Evolutionary conservation across 1,284 basidiomycete species (phyloP), one percentile per base, ranked within the genome.

Genomic region (Ganoderma meredithae): DNA sequence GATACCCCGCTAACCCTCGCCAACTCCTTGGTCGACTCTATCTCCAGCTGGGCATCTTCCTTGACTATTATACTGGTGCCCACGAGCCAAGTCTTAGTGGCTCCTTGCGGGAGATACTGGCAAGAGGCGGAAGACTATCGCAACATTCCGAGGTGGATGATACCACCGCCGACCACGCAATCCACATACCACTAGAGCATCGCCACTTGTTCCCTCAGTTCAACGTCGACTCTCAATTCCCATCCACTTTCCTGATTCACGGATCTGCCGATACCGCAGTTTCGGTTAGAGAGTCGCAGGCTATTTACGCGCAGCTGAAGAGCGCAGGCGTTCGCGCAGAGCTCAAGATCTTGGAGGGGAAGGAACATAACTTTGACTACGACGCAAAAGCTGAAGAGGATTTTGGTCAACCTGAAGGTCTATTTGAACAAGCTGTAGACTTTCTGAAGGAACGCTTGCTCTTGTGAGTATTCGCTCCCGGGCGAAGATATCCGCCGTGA

Each of bases 1-100:
- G 87, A 9, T 86, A 84, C 71, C 89, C 89, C 2, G 83, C 86
- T 0, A 89, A 89, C 70, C 86, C 86, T 9, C 85, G 90, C 40
- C 88, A 88, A 88, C 80, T 84, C n/a, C 79, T 90, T 33, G 78
- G 83, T 8, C 81, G 87, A 7, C 78, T 91, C 10, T 88, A 87
- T 68, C 79, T 90, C 22, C 90, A 91, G 73, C 80, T 86, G 25
- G 90, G 89, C 15, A 76, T 75, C 1, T 87, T 81, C 63, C 75
- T 91, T 1, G 90, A 91, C 75, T 90, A 91, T 72, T 86, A 84
- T 71, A 88, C 88, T 0, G 89, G 88, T 12, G 74, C 77, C 31
- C 84, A 89, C 72, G 78, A 81, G 7, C 84, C 87, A 4, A 87
- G 87, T 70, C 75, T 91, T 17, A 90, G 88, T 69, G 71, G 60